Conservation (phyloP, 1,284 basidiomycete species). For the Apiotrichum gracile region DNA sequence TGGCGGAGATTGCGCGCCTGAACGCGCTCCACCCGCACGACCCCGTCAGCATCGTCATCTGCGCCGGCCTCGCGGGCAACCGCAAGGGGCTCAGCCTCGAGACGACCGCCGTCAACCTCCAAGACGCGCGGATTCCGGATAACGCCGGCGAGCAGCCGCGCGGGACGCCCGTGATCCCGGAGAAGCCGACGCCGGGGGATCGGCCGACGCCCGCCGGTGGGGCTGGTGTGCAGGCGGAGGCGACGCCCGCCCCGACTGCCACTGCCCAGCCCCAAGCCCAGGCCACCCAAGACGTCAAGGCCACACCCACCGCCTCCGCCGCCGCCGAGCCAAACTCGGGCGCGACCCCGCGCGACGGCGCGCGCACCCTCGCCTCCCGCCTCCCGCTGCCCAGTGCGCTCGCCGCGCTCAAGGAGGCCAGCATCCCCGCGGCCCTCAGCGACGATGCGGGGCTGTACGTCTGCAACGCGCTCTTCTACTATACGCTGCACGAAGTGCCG, state of each 20-base stretch:
- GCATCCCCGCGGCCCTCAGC: constrained; percentile 7
- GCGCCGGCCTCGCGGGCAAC: constrained; percentile 9
- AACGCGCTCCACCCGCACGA: neutral
- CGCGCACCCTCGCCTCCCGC: constrained; percentile 2
- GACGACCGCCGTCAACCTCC: constrained; percentile 9
- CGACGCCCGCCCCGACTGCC: too few species aligned
- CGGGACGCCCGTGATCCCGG: constrained; percentile 4
- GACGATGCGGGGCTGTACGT: constrained; percentile 13
- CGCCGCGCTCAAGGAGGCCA: neutral
- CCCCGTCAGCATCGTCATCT: constrained; percentile 9
- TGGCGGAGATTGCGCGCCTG: neutral
- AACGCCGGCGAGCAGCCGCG: constrained; percentile 12
- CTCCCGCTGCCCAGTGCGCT: constrained; percentile 1
- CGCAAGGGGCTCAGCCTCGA: constrained; percentile 6
- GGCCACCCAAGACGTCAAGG: too few species aligned
- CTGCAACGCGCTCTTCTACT: constrained; percentile 17
- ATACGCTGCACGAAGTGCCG: neutral
- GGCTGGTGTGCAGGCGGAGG: neutral
- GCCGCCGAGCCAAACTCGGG: neutral
- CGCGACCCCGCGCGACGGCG: neutral
- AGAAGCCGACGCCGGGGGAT: neutral
- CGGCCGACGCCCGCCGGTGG: too few species aligned
- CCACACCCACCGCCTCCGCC: too few species aligned
- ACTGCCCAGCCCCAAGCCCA: too few species aligned
- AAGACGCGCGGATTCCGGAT: constrained; percentile 10